These are phyloP conservation scores for Clarireedia monteithiana DNA, from an alignment of 2,329 filamentous ascomycete species.

Conservation along the genomic window DNA sequence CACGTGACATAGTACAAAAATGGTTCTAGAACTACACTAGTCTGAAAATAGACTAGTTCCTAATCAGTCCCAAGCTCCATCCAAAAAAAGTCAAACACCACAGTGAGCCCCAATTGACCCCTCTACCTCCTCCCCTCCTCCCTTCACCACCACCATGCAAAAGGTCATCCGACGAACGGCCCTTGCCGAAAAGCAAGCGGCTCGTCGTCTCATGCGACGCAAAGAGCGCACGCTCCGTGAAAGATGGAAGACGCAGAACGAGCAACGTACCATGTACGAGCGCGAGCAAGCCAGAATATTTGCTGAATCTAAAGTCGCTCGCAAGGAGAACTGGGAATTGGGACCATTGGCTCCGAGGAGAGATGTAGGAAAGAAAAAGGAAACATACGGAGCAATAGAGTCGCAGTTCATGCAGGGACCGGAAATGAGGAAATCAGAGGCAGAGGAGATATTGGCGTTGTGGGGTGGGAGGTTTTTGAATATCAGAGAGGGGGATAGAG, in stretches of 20 bases:
- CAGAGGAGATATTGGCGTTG: constrained; percentile 28
- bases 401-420: constrained; percentile 28
- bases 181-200: constrained; percentile 57
- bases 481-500: constrained; percentile 64
- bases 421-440: constrained; percentile 15
- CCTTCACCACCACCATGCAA: constrained; percentile 46
- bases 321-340: constrained; percentile 69
- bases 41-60: not conserved
- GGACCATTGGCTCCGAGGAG: constrained; percentile 72
- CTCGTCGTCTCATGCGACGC: constrained; percentile 34
- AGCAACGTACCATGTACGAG: constrained; percentile 5
- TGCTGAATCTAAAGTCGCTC: constrained; percentile 43
- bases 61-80: constrained; percentile 8
- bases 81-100: constrained; percentile 9
- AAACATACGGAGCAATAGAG: constrained; percentile 51
- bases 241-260: constrained; percentile 16
- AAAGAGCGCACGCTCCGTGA: constrained; percentile 15
- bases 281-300: constrained; percentile 24
- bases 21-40: not conserved
- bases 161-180: constrained; percentile 60
- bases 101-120: constrained; percentile 1
- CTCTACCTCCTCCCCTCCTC: not conserved
- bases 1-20: not conserved
- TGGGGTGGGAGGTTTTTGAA: constrained; percentile 45
- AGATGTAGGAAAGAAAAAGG: constrained; percentile 53